Evolutionary conservation across 2,329 filamentous ascomycete species (phyloP).

Genomic region (Sporothrix pallida): DNA sequence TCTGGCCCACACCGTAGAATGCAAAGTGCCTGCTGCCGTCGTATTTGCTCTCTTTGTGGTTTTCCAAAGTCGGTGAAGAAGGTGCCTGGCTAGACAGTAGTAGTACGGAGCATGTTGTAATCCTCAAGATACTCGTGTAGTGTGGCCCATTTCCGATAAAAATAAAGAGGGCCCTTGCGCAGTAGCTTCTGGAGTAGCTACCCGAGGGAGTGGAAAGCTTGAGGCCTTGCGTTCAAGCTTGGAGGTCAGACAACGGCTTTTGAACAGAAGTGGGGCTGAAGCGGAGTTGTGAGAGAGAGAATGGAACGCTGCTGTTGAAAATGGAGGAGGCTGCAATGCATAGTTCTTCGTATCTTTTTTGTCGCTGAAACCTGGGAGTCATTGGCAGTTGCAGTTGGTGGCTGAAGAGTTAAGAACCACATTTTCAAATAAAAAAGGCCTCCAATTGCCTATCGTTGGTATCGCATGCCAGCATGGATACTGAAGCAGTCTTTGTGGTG

Average conservation of each 20-base stretch:
- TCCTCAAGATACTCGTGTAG: background rate
- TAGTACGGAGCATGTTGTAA: background rate
- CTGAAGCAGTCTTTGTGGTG: background rate
- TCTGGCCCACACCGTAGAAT: background rate
- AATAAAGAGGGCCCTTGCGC: conserved; percentile 10
- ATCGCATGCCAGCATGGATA: background rate
- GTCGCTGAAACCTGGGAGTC: background rate
- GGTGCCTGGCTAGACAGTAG: background rate
- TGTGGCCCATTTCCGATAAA: background rate
- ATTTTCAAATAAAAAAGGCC: background rate
- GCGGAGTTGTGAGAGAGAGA: background rate
- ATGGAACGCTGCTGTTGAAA: background rate
- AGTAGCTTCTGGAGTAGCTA: conserved; percentile 17
- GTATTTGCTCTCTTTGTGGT: background rate
- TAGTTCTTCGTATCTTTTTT: background rate
- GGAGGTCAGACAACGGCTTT: background rate
- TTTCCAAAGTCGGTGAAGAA: conserved; percentile 22
- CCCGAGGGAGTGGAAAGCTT: conserved; percentile 32
- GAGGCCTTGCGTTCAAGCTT: background rate
- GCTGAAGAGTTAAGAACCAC: background rate
- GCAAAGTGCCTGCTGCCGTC: conserved; percentile 10
- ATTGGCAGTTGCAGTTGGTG: background rate
- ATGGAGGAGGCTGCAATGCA: background rate
- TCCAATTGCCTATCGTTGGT: background rate
- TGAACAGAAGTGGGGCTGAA: background rate